Base-by-base conservation (phyloP, 306 rosid species). In the Cucumis hystrix region DNA sequence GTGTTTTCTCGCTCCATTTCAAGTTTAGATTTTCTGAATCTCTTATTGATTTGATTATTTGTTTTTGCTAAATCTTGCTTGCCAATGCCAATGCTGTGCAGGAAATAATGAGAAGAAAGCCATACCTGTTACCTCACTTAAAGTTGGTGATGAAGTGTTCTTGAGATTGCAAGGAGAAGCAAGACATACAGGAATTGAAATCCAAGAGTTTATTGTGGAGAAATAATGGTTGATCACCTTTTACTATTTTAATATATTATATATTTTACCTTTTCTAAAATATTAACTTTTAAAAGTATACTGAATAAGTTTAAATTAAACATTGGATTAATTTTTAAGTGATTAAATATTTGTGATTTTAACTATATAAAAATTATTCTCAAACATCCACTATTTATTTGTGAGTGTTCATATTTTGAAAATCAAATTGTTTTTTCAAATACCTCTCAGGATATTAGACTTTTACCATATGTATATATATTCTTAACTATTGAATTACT, bases 131-230 rank as follows among this genome's bases (percentile, higher is more conserved):
- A 94, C 95, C 16, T 87, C 95, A 9, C 89, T 94, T 40, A 82
- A 87, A 87, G 82, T 84, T 61, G 96, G 98, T 68, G 96, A 92
- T 80, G 96, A 88, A 82, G 83, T 89, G 81, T 68, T 85, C 21
- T 71, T 94, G 70, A 85, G 97, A 82, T 17, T 94, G 75, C 97
- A 89, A 80, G 97, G 96, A 84, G 97, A 89, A 62, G 98, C 97
- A 18, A 86, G 98, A 6, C 98, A 92, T 80, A 90, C 92, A 1
- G 98, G 98, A 80, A 94, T 94, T 72, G 95, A 94, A 84, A 94
- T 94, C 80, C 89, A 83, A 81, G 98, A 91, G 82, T 94, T 94
- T 73, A 94, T 94, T 80, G 95, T 92, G 55, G 98, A 94, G 91
- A 92, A 87, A 61, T 94, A 82, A 87, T 28, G 33, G 18, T 14